Base-by-base conservation (phyloP, 2,329 filamentous ascomycete species). In the Alternaria burnsii region DNA sequence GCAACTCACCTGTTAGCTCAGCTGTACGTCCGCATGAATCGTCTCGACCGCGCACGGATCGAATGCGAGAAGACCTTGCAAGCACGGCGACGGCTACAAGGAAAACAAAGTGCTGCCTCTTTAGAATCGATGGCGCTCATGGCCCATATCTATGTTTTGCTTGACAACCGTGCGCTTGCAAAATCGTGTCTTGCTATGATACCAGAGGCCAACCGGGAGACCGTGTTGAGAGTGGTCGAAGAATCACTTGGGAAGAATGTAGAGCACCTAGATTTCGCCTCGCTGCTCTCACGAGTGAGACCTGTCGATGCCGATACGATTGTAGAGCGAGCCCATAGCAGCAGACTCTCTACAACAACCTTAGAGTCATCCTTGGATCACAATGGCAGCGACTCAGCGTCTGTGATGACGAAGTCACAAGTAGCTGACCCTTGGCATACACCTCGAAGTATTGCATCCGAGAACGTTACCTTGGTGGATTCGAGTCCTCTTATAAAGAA, bases 71-170 rank as follows among this genome's bases (percentile, higher is more conserved):
- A 66, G 52, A 63, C 71, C 24, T 60, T 75, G 18, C 67, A 71
- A 41, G 67, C 55, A n/a, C 66, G 73, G 42, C 58, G 70, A 38
- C 63, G 65, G 14, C 48, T 74, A 20, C 50, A 72, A 16, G 73
- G 71, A 20, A 75, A 75, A 58, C 63, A 59, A n/a, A 66, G 64
- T 48, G 57, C 63, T 10, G 63, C 62, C 10, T 63, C 71, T 26
- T 61, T 72, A 34, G 72, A 73, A 52, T 74, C 73, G 16, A 63
- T 68, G 48, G 70, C 71, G 12, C 66, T 75, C 43, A 73, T 74
- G 70, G 69, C 71, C 26, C 67, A 70, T 38, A 71, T 75, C 41
- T 69, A 68, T 24, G 57, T 69, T 28, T 43, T 68, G 59, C 56
- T 69, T 28, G 52, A 65, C 41, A 69, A 71, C 14, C 64, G 59